Conservation (phyloP, 2,329 filamentous ascomycete species). For the Hymenoscyphus infarciens region DNA sequence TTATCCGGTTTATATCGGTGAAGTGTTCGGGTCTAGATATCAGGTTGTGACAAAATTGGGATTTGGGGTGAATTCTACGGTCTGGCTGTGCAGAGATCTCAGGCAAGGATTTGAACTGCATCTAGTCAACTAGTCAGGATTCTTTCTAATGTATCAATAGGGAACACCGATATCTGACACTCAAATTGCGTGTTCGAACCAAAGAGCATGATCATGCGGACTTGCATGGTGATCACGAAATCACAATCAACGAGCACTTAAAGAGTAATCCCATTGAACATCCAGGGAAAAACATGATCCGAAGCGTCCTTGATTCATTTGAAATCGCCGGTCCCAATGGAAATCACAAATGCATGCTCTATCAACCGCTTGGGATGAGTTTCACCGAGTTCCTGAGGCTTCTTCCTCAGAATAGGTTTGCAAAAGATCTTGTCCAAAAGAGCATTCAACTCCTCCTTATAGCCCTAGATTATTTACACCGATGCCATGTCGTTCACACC, state of each 20-base stretch:
- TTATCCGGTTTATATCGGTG: constrained; percentile 21
- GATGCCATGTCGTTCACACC: constrained; percentile 45
- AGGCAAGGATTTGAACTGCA: constrained; percentile 16
- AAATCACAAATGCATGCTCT: constrained; percentile 38
- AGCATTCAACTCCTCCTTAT: constrained; percentile 41
- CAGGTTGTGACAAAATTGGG: constrained; percentile 25
- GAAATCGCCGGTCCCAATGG: constrained; percentile 37
- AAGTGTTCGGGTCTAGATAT: constrained; percentile 19
- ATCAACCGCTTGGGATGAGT: constrained; percentile 44
- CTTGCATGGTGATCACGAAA: constrained; percentile 33
- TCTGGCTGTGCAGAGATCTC: constrained; percentile 24
- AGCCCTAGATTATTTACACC: constrained; percentile 45
- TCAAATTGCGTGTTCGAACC: constrained; percentile 22
- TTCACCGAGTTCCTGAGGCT: constrained; percentile 39
- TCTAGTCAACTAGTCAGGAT: constrained; percentile 17
- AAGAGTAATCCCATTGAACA: constrained; percentile 31
- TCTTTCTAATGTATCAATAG: constrained; percentile 16
- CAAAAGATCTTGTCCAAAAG: constrained; percentile 16
- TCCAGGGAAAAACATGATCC: constrained; percentile 34
- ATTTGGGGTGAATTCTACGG: constrained; percentile 24
- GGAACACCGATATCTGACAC: constrained; percentile 20
- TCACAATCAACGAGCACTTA: constrained; percentile 43
- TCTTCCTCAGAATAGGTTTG: constrained; percentile 40
- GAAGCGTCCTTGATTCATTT: constrained; percentile 39
- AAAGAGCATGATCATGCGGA: constrained; percentile 12